phyloP scores from a whole-genome alignment of 2,329 filamentous ascomycete genomes.

The Aspergillus neotritici region DNA sequence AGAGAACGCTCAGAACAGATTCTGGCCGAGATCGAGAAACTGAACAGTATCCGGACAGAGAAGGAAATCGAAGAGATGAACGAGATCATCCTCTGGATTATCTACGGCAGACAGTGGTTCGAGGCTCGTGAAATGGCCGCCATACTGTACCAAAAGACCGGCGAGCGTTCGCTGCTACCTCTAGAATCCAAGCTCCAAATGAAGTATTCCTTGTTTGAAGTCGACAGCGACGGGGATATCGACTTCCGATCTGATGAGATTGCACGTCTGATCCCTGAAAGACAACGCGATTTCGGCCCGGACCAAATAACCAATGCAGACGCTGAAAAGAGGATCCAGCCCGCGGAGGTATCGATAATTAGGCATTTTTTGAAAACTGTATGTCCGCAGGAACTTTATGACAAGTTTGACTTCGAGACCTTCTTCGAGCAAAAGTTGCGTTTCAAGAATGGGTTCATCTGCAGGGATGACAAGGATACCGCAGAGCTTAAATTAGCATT shows the following conservation, averaged over 20 bases:
- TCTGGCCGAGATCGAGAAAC: conserved; percentile 17
- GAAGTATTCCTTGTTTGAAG: conserved; percentile 16
- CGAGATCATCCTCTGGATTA: conserved; percentile 24
- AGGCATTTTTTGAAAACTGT: conserved; percentile 21
- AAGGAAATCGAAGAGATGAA: conserved; percentile 27
- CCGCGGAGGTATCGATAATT: conserved; percentile 19
- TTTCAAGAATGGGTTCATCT: conserved; percentile 15
- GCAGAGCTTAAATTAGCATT: conserved; percentile 14
- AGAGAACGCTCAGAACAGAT: conserved; percentile 22
- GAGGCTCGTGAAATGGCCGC: conserved; percentile 16
- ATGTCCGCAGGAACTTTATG: conserved; percentile 18
- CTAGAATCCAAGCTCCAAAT: conserved; percentile 17
- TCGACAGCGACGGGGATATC: conserved; percentile 17
- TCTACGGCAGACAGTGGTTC: conserved; percentile 15
- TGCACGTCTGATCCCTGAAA: conserved; percentile 8
- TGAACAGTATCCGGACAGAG: conserved; percentile 17
- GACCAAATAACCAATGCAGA: not conserved
- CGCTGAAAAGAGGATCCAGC: not conserved
- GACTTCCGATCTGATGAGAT: conserved; percentile 17
- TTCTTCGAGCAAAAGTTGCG: conserved; percentile 19
- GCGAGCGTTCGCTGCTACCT: conserved; percentile 19
- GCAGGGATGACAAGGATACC: conserved; percentile 19
- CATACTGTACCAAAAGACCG: conserved; percentile 17
- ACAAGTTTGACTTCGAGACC: conserved; percentile 22
- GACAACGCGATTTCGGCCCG: not conserved